Conservation (phyloP, 768 basidiomycete species). For the Lyophyllum semitale region DNA sequence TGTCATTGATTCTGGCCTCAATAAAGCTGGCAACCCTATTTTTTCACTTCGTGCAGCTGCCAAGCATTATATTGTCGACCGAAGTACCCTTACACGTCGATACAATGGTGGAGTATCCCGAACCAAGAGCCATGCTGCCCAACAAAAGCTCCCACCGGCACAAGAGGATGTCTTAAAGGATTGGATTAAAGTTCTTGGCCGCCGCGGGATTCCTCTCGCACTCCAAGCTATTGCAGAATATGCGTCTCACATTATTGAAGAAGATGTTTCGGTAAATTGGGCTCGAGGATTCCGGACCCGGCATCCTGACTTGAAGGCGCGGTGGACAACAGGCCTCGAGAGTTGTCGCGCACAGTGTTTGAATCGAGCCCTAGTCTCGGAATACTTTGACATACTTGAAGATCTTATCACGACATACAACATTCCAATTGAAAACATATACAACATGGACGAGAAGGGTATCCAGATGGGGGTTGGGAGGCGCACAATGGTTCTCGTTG, state of each 20-base stretch:
- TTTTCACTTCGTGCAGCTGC: too few species aligned
- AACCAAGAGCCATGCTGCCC: too few species aligned
- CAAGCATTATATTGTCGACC: too few species aligned
- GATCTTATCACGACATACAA: constrained; percentile 12
- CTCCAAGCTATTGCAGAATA: neutral
- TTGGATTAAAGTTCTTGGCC: neutral
- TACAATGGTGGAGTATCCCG: too few species aligned
- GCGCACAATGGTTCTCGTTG: constrained; percentile 12
- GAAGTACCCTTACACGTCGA: too few species aligned
- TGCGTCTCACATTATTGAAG: neutral
- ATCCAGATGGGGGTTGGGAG: too few species aligned
- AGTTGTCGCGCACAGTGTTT: constrained; percentile 21
- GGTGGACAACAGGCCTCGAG: constrained; percentile 23
- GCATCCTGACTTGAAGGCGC: constrained; percentile 24
- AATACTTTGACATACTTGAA: constrained; percentile 18
- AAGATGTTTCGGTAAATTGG: constrained; percentile 8
- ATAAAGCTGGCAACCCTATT: too few species aligned
- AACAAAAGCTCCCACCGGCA: too few species aligned
- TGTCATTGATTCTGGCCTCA: too few species aligned
- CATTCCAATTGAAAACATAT: constrained; percentile 25
- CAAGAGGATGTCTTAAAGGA: neutral
- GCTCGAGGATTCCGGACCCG: constrained; percentile 8
- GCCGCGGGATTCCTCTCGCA: neutral
- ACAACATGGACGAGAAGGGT: constrained; percentile 32
- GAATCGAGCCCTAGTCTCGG: constrained; percentile 18